Percentiles rank a stretch among this genome's conserved stretches.
Evolutionary conservation across 768 basidiomycete species (phyloP).

Genomic region (Suillus decipiens): DNA sequence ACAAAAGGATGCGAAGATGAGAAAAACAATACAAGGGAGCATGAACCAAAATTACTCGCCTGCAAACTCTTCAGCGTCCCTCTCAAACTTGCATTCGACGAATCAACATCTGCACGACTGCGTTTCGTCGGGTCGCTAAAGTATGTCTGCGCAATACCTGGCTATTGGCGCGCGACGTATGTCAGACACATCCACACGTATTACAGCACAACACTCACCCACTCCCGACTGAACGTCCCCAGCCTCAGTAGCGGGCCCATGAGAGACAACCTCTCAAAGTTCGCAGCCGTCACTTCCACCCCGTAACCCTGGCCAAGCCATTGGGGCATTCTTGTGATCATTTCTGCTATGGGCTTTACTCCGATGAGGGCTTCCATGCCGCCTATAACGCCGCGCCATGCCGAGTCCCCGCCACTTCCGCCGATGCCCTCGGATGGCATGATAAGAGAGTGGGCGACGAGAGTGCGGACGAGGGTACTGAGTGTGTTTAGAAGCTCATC

Average conservation of each 20-base stretch:
- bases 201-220: constrained; percentile 50
- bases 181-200: neutral
- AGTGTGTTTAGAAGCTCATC: constrained; percentile 78
- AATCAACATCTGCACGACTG: constrained; percentile 71
- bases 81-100: constrained; percentile 83
- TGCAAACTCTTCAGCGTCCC: constrained; percentile 84
- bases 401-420: constrained; percentile 61
- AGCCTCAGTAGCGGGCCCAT: constrained; percentile 85
- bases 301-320: constrained; percentile 78
- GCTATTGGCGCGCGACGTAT: constrained; percentile 44
- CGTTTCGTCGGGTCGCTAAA: constrained; percentile 87
- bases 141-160: constrained; percentile 71
- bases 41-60: constrained; percentile 39
- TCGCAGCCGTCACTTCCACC: constrained; percentile 51
- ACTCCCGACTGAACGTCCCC: constrained; percentile 86
- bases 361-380: constrained; percentile 81
- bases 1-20: neutral
- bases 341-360: constrained; percentile 79
- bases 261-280: constrained; percentile 66
- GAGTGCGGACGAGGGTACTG: constrained; percentile 64
- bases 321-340: constrained; percentile 74
- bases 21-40: neutral
- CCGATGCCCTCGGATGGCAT: constrained; percentile 68
- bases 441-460: constrained; percentile 67
- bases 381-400: constrained; percentile 84